Evolutionary conservation across 2,329 filamentous ascomycete genomes (phyloP), one percentile per base, ranked within the genome.

Genomic region (Blastomyces percursus): DNA sequence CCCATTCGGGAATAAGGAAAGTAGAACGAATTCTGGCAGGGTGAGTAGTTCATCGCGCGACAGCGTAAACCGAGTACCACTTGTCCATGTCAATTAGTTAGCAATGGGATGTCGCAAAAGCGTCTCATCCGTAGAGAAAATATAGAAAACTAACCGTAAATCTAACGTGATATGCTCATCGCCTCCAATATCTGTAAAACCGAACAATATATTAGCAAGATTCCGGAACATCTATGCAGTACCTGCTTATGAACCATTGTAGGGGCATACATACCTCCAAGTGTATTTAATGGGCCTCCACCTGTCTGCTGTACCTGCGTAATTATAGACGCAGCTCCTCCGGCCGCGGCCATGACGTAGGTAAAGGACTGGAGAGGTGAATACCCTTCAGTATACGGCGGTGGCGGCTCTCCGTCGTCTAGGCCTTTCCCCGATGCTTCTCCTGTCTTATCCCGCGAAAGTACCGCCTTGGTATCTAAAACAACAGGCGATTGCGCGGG

Each of bases 1-100:
- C n/a, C 94, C 94, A 74, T 99, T 99, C 48, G 94, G 94, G 71
- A 99, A 99, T 50, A 99, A 82, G n/a, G 94, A 99, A 50, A 99
- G 81, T 54, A 99, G 83, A 55, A 99, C 94, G 71, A 99, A 99
- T 79, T 99, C 94, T 61, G 94, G 94, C 58, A 99, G 82, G 11
- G 94, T 99, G 66, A 99, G 81, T 60, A 99, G 84, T 76, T 99
- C 94, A 72, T 99, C 94, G 73, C 94, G 83, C 16, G 93, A 97
- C 59, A 99, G 84, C 21, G 92, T 92, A 75, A 99, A 99, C 68
- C 90, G 87, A 63, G 89, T 94, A 68, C 63, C 63, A 46, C 63
- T 63, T 63, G 7, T 48, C 16, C 21, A 50, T 44, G 16, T 19
- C 40, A 19, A 44, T 32, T 44, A 9, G 44, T 63, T 54, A 61